A percentile compares a stretch with the other conserved stretches of the same genome.
Conservation (phyloP, 208 protist genomes). For the Trypanosoma brucei region DNA sequence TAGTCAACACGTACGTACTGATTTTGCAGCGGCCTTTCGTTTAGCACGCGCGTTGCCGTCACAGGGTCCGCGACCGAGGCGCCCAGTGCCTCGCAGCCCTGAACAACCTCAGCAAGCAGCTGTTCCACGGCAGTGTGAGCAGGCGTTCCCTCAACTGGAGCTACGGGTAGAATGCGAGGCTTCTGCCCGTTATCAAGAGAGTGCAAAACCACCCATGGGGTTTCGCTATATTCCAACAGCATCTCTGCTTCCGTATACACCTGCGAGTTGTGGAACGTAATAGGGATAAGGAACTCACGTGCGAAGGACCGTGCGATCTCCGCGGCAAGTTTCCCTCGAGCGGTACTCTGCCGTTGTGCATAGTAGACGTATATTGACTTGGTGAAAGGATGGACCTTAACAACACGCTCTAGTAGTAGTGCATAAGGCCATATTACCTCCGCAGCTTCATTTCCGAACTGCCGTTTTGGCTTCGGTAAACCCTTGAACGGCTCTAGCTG, state of each 20-base stretch:
- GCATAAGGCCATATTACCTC: slow-evolving; percentile 89
- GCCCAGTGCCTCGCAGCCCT: slow-evolving; percentile 53
- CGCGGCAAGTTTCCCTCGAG: slow-evolving; percentile 34
- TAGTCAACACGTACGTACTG: slow-evolving; percentile 88
- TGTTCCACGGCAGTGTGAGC: slow-evolving; percentile 30
- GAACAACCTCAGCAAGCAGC: slow-evolving; percentile 53
- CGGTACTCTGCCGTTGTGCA: slow-evolving; percentile 63
- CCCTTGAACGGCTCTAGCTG: slow-evolving; percentile 83
- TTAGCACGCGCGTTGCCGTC: slow-evolving; percentile 59
- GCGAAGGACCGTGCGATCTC: slow-evolving; percentile 56
- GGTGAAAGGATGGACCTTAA: slow-evolving; percentile 88
- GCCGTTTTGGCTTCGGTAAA: slow-evolving; percentile 82
- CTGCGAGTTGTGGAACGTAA: slow-evolving; percentile 91
- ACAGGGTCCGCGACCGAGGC: slow-evolving; percentile 53
- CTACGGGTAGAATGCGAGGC: slow-evolving; percentile 40
- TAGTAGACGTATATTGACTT: slow-evolving; percentile 92
- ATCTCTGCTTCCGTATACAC: slow-evolving; percentile 90
- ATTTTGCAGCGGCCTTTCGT: slow-evolving; percentile 85
- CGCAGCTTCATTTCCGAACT: slow-evolving; percentile 87
- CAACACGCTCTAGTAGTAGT: slow-evolving; percentile 73
- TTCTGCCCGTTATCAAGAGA: slow-evolving; percentile 68
- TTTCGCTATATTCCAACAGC: slow-evolving; percentile 89
- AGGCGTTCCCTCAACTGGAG: slow-evolving; percentile 20
- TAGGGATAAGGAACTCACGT: slow-evolving; percentile 79
- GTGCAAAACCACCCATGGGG: slow-evolving; percentile 84